Evolutionary conservation across 441 rosid species (phyloP), one percentile per base, ranked within the genome.

Genomic region (Erysimum pusillum): DNA sequence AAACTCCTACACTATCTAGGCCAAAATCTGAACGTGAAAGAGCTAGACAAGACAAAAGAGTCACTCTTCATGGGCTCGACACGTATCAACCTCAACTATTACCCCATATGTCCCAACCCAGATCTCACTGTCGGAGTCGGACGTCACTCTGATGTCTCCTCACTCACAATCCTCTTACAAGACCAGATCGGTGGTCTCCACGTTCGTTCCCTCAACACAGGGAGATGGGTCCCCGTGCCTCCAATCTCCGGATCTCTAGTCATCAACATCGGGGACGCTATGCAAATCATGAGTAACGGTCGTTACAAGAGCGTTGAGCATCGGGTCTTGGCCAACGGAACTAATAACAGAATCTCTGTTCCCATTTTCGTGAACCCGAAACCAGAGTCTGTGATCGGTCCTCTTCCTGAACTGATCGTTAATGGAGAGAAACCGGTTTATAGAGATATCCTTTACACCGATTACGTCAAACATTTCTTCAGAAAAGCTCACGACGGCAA

Each of bases 261-360:
- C 35, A 72, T 86, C 68, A 86, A 86, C 74, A 48, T 82, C 1
- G 81, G 88, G 22, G 84, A 86, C 38, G 78, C 69, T 9, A 49
- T 84, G 66, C 88, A 85, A 65, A 88, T 88, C 62, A 64, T 86
- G 83, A 86, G 91, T 83, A 83, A 85, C 7, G 83, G 75, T 32
- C 32, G 66, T 0, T 87, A 82, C 78, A 84, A 77, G 62, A 83
- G 86, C 17, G 62, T 85, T 1, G 86, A 86, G 72, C 90, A 85
- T 65, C 81, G 83, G 12, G 86, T 78, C 13, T 44, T 82, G 17
- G 81, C 82, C 22, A 82, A 71, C 39, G 66, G 63, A 15, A 69
- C 34, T 71, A 77, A 65, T 25, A 81, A 67, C 74, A 75, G 83
- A 66, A 70, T 85, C 79, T 83, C 85, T 2, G 80, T 83, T 36